Percentiles rank a stretch among this genome's conserved stretches.
Evolutionary conservation across 192 early-diverging fungal species (phyloP).

Genomic region (Podila clonocystis): DNA sequence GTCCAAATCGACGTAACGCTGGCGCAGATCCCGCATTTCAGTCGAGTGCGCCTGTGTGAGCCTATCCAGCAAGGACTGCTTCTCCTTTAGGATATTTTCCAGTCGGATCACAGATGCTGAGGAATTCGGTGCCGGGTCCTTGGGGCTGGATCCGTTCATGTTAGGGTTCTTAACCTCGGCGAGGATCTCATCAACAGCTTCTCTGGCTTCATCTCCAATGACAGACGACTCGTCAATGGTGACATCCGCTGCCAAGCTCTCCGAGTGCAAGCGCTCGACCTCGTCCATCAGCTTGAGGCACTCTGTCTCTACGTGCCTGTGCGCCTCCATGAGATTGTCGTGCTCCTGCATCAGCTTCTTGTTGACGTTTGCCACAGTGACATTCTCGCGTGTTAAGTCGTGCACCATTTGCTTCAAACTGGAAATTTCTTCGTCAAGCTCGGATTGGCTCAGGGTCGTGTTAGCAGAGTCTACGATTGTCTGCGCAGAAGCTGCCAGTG

Average conservation of each 20-base stretch:
- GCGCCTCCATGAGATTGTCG: slow-evolving; percentile 65
- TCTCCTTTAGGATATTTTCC: slow-evolving; percentile 51
- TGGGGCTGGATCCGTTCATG: slow-evolving; percentile 35
- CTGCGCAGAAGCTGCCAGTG: slow-evolving; percentile 17
- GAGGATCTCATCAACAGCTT: slow-evolving; percentile 4
- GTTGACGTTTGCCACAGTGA: slow-evolving; percentile 59
- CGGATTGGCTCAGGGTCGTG: slow-evolving; percentile 4
- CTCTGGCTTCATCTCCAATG: neutral
- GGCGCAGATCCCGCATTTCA: slow-evolving; percentile 61
- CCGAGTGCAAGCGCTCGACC: slow-evolving; percentile 72
- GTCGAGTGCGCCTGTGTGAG: slow-evolving; percentile 54
- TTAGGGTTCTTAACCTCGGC: slow-evolving; percentile 4
- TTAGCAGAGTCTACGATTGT: neutral
- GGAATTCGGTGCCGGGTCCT: slow-evolving; percentile 5
- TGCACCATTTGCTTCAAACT: slow-evolving; percentile 53
- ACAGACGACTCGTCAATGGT: neutral
- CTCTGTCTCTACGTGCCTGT: slow-evolving; percentile 75
- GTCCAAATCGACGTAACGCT: slow-evolving; percentile 62
- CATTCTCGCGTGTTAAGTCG: slow-evolving; percentile 61
- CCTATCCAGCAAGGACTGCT: slow-evolving; percentile 60
- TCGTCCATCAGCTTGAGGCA: slow-evolving; percentile 80
- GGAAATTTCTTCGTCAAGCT: slow-evolving; percentile 50
- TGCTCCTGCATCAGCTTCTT: slow-evolving; percentile 59
- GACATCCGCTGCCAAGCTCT: slow-evolving; percentile 46
- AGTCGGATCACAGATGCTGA: slow-evolving; percentile 45